These are phyloP conservation scores for Cyathus striatus DNA, from an alignment of 768 basidiomycete species.

Conservation along the genomic window DNA sequence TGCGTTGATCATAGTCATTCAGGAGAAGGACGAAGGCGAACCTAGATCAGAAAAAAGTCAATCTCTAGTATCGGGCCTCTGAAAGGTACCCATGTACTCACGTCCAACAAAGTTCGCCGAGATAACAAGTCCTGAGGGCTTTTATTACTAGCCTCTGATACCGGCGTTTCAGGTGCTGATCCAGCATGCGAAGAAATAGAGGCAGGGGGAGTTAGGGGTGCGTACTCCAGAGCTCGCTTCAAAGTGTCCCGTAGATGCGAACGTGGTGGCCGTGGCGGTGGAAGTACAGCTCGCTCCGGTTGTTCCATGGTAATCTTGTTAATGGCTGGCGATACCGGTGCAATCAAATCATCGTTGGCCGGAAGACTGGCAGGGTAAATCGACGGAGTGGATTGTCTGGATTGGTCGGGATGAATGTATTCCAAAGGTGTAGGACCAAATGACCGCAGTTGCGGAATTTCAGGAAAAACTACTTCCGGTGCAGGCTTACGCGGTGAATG, in stretches of 20 bases:
- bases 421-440: no score
- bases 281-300: conserved; percentile 1
- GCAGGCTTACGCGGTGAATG: no score
- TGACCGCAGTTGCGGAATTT: no score
- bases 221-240: conserved; percentile 12
- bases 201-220: conserved; percentile 35
- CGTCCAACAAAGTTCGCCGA: conserved; percentile 32
- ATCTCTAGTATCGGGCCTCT: neutral
- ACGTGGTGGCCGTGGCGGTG: conserved; percentile 21
- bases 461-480: no score
- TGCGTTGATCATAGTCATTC: no score
- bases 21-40: conserved; percentile 20
- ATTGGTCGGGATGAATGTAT: no score
- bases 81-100: conserved; percentile 13
- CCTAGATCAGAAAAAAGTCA: conserved; percentile 14
- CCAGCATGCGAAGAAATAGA: conserved; percentile 29
- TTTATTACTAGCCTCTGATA: conserved; percentile 12
- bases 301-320: neutral
- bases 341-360: conserved; percentile 23
- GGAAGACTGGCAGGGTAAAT: conserved; percentile 44
- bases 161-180: conserved; percentile 18
- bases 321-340: neutral
- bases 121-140: conserved; percentile 18
- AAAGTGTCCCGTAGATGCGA: conserved; percentile 13
- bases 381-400: conserved; percentile 42